These are phyloP conservation scores for Hypocrella siamensis DNA, from an alignment of 2,329 filamentous ascomycete species.

Conservation along the genomic window DNA sequence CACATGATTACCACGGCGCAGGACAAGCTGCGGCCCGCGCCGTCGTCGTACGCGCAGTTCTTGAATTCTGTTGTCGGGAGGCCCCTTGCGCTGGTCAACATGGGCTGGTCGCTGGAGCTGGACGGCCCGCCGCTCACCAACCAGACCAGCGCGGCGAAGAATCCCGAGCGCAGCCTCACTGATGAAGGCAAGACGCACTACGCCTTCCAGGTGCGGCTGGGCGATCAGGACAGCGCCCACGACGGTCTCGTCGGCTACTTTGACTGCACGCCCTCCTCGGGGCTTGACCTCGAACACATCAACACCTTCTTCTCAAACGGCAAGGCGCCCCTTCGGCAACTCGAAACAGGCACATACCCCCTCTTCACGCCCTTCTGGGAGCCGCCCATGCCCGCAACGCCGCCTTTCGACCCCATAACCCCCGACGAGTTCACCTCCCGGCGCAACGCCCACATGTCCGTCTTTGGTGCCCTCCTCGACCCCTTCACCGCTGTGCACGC, in stretches of 20 bases:
- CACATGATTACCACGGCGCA: constrained; percentile 18
- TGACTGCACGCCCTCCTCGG: constrained; percentile 4
- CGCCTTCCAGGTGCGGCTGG: constrained; percentile 19
- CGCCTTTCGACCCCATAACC: not conserved
- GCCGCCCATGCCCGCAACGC: constrained; percentile 4
- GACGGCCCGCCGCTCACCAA: constrained; percentile 3
- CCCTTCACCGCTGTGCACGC: constrained; percentile 20
- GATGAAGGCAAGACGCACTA: constrained; percentile 9
- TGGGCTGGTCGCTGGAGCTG: constrained; percentile 22
- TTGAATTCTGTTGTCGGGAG: constrained; percentile 20
- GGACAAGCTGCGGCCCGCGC: constrained; percentile 11
- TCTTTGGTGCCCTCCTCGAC: constrained; percentile 18
- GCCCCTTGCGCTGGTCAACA: constrained; percentile 24
- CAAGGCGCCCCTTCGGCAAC: constrained; percentile 3
- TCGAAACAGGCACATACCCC: constrained; percentile 9
- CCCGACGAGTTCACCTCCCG: constrained; percentile 1
- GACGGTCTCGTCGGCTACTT: constrained; percentile 27
- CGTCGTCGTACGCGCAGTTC: constrained; percentile 19
- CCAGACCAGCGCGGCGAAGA: constrained; percentile 8
- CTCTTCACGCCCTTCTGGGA: constrained; percentile 11
- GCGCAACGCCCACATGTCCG: constrained; percentile 5
- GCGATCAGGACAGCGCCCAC: constrained; percentile 14
- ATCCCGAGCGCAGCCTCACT: constrained; percentile 1
- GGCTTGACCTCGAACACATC: constrained; percentile 10
- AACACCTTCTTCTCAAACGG: constrained; percentile 11